Evolutionary conservation across 768 basidiomycete genomes (phyloP).

Genomic region (Auriscalpium orientale): DNA sequence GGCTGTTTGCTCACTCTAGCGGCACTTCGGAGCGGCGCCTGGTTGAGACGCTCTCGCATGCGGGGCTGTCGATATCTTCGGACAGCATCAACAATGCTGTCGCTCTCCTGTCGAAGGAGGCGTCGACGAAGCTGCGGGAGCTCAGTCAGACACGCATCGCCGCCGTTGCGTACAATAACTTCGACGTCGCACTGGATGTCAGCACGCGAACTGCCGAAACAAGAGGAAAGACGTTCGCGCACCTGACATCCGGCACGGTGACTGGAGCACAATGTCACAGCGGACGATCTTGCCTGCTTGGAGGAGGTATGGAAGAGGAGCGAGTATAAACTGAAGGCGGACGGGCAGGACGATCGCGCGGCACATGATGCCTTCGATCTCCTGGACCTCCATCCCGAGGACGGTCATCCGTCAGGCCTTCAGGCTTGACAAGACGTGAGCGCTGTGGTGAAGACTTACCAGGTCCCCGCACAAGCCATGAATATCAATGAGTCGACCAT

Average conservation of each 20-base stretch:
- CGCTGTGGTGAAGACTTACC: slow-evolving; percentile 7
- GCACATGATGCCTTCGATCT: neutral
- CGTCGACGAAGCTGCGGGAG: slow-evolving; percentile 1
- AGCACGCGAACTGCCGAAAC: slow-evolving; percentile 25
- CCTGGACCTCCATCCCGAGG: neutral
- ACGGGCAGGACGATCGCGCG: neutral
- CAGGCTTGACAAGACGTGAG: neutral
- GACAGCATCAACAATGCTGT: slow-evolving; percentile 15
- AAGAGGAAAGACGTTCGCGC: slow-evolving; percentile 17
- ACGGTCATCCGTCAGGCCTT: neutral
- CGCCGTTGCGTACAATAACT: slow-evolving; percentile 34
- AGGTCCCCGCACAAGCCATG: slow-evolving; percentile 16
- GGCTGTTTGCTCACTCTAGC: slow-evolving; percentile 20
- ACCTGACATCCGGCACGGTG: slow-evolving; percentile 28
- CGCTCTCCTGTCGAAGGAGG: slow-evolving; percentile 12
- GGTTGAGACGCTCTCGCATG: slow-evolving; percentile 15
- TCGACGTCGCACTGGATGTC: slow-evolving; percentile 31
- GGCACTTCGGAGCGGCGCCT: slow-evolving; percentile 20
- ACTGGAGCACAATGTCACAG: slow-evolving; percentile 15
- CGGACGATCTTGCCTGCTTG: slow-evolving; percentile 25
- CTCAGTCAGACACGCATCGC: slow-evolving; percentile 20
- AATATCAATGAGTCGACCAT: slow-evolving; percentile 14
- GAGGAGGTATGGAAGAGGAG: slow-evolving; percentile 27
- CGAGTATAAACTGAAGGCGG: slow-evolving; percentile 14
- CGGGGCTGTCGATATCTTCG: slow-evolving; percentile 18